These are phyloP conservation scores for Ceratobasidium sp. DNA, from an alignment of 1,284 basidiomycete genomes.

Conservation along the genomic window DNA sequence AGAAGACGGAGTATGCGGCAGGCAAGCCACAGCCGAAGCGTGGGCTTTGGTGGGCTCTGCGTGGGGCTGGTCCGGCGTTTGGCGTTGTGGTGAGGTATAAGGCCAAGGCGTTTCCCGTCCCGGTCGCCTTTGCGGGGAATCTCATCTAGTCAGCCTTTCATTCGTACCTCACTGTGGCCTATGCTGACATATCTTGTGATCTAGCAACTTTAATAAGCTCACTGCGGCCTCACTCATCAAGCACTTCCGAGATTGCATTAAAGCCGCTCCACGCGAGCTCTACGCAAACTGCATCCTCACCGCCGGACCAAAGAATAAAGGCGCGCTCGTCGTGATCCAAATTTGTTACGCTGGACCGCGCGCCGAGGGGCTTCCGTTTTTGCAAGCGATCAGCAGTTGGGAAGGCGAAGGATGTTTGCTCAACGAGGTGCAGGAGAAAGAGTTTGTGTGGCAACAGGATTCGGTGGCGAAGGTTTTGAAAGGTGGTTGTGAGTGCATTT, in stretches of 20 bases:
- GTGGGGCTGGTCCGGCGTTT: conserved; percentile 87
- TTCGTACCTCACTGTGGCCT: background rate
- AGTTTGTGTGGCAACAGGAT: conserved; percentile 89
- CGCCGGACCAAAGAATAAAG: conserved; percentile 81
- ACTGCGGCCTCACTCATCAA: conserved; percentile 89
- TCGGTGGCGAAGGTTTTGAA: conserved; percentile 90
- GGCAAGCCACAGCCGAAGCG: conserved; percentile 54
- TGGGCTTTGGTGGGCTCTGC: conserved; percentile 86
- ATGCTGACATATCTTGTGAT: conserved; percentile 28
- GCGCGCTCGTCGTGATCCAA: conserved; percentile 89
- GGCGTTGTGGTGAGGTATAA: conserved; percentile 91
- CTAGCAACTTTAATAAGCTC: conserved; percentile 69
- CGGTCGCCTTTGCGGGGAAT: conserved; percentile 73
- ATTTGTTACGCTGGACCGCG: conserved; percentile 86
- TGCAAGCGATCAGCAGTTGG: conserved; percentile 88
- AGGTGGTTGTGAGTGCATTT: conserved; percentile 72
- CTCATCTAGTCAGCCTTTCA: conserved; percentile 75
- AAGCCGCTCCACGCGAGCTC: conserved; percentile 85
- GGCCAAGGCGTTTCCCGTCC: conserved; percentile 86
- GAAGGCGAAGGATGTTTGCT: conserved; percentile 83
- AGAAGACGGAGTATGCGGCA: conserved; percentile 52
- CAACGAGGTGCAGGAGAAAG: conserved; percentile 91
- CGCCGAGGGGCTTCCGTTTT: conserved; percentile 81
- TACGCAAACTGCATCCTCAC: conserved; percentile 90
- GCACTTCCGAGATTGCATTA: conserved; percentile 93